phyloP scores from a whole-genome alignment of 2,329 filamentous ascomycete genomes.

The Fusarium incarnatum region DNA sequence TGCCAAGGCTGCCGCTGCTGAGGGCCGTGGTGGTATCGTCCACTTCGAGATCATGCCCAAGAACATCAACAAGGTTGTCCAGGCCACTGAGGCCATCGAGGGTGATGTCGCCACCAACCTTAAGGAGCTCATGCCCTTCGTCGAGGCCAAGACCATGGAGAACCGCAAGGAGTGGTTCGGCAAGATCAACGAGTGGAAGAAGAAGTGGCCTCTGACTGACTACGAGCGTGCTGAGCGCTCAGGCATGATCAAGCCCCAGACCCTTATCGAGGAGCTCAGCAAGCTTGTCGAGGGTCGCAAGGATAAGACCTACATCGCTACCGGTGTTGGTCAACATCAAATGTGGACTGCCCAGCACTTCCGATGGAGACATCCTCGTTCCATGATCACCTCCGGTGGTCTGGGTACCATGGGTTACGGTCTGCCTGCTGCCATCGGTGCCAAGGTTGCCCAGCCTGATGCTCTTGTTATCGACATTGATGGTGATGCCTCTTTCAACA shows the following conservation, averaged over 20 bases:
- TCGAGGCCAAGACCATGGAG: conserved; percentile 70
- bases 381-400: conserved; percentile 96
- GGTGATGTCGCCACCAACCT: conserved; percentile 90
- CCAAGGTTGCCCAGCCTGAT: conserved; percentile 83
- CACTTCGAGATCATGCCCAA: conserved; percentile 99
- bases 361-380: conserved; percentile 90
- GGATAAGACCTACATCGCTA: conserved; percentile 86
- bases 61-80: conserved; percentile 99
- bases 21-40: conserved; percentile 91
- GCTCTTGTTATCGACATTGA: conserved; percentile 95
- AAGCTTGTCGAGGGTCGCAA: conserved; percentile 79
- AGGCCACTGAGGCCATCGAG: conserved; percentile 94
- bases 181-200: conserved; percentile 92
- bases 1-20: conserved; percentile 84
- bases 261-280: conserved; percentile 89
- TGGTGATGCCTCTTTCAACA: conserved; percentile 98
- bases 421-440: conserved; percentile 92
- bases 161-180: conserved; percentile 87
- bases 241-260: conserved; percentile 93
- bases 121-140: conserved; percentile 75
- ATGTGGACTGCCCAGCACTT: conserved; percentile 99
- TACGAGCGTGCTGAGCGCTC: conserved; percentile 83
- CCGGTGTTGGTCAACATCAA: conserved; percentile 96
- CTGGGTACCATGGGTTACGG: conserved; percentile 91
- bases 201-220: conserved; percentile 83